A percentile compares a stretch with the other conserved stretches of the same genome.
phyloP scores from a whole-genome alignment of 108 stramenopile genomes.

The Stephanodiscus triporus region DNA sequence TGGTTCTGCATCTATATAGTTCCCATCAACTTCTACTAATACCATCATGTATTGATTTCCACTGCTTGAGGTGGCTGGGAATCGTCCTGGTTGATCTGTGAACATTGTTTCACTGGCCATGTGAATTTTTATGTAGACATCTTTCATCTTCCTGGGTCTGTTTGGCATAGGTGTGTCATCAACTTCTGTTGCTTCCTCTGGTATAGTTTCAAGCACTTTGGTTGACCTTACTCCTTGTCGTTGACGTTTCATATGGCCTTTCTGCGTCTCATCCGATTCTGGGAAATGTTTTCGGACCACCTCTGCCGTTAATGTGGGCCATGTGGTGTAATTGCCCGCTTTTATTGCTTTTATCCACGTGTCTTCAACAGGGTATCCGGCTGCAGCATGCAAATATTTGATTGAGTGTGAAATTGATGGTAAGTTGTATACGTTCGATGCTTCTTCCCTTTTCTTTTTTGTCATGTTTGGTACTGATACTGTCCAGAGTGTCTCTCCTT shows the following conservation, averaged over 20 bases:
- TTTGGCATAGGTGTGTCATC: too few species aligned
- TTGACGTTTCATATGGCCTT: not conserved
- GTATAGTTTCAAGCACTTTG: too few species aligned
- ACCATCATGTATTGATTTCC: too few species aligned
- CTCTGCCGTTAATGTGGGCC: slow-evolving; percentile 17
- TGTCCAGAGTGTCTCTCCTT: not conserved
- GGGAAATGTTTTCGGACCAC: slow-evolving; percentile 4
- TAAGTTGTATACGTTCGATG: not conserved
- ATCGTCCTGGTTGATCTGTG: too few species aligned
- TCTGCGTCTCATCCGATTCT: not conserved
- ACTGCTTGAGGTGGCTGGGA: too few species aligned
- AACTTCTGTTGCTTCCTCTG: not conserved
- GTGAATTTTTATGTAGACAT: too few species aligned
- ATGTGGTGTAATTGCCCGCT: slow-evolving; percentile 17
- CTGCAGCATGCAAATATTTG: not conserved
- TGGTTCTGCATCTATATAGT: too few species aligned
- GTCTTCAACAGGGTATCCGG: slow-evolving; percentile 8
- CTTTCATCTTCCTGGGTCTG: not conserved
- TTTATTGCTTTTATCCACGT: slow-evolving; percentile 15
- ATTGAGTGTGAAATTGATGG: not conserved
- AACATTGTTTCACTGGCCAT: too few species aligned
- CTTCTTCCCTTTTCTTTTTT: not conserved
- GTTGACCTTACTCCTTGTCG: not conserved
- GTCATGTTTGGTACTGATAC: not conserved
- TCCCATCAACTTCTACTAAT: too few species aligned